Evolutionary conservation across 768 basidiomycete genomes (phyloP), one percentile per base, ranked within the genome.

Genomic region (Lanmaoa pseudosensibilis): DNA sequence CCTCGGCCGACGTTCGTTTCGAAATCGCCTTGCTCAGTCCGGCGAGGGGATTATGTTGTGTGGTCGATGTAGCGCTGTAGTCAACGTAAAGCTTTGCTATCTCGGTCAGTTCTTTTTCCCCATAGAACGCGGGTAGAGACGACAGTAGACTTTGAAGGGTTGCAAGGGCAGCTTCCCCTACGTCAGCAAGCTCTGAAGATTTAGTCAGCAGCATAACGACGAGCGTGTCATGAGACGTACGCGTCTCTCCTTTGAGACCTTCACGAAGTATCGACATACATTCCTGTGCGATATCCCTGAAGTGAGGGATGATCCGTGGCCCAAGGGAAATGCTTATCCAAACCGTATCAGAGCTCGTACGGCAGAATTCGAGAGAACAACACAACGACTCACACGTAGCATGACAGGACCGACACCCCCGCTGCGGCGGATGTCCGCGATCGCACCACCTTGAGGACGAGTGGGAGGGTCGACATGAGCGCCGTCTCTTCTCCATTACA

Each of bases 291-390:
- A 95, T 82, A 15, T 84, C 79, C 50, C 83, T 83, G 73, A 97
- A 87, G 72, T 84, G 80, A 5, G 96, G 93, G 48, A 99, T 93
- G 48, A 94, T 79, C 0, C 96, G 86, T 12, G 95, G 92, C 0
- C 92, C 93, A 21, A 98, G 81, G 45, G 87, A 85, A 19, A 78
- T 69, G 19, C 93, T 96, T 37, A 64, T 16, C 44, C 30, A 27
- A 36, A 34, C 43, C 40, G 19, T 13, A 7, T 70, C 46, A 62
- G 61, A n/a, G 6, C 36, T 11, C 40, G 21, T 6, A 11, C 0
- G n/a, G 10, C n/a, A n/a, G 9, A n/a, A n/a, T 37, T 18, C 23
- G 16, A 46, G 13, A 36, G 19, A 36, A 37, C 21, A 30, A 52
- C 10, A 32, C 43, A 34, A 45, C 3, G 36, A 45, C 53, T 78